phyloP scores from a whole-genome alignment of 2,329 filamentous ascomycete genomes.

The Xylariaceae sp. region DNA sequence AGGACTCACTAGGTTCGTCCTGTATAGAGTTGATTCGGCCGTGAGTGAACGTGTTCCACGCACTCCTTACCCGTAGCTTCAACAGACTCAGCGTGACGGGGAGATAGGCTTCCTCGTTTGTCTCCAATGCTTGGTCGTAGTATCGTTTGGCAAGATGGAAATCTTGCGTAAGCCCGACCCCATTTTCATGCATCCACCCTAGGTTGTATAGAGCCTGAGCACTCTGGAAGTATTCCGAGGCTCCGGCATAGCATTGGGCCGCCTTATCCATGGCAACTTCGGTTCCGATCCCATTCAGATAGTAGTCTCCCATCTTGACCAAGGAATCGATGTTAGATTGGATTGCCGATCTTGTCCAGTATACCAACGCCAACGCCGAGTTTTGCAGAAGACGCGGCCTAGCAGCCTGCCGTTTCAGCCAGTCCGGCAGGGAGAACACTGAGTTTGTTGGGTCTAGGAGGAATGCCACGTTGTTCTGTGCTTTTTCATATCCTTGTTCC shows the following conservation, averaged over 20 bases:
- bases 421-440: slow-evolving; percentile 49
- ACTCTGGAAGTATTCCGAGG: slow-evolving; percentile 84
- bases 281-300: slow-evolving; percentile 75
- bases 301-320: slow-evolving; percentile 98
- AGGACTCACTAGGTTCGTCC: slow-evolving; percentile 70
- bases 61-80: slow-evolving; percentile 77
- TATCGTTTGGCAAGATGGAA: slow-evolving; percentile 96
- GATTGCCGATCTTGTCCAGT: slow-evolving; percentile 91
- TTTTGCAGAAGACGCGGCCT: slow-evolving; percentile 43
- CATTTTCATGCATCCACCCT: slow-evolving; percentile 99
- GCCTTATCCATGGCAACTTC: slow-evolving; percentile 73
- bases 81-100: slow-evolving; percentile 84
- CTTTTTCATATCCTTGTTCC: slow-evolving; percentile 85
- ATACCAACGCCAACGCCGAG: slow-evolving; percentile 67
- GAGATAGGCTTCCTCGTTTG: slow-evolving; percentile 88
- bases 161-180: slow-evolving; percentile 85
- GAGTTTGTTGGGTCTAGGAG: slow-evolving; percentile 71
- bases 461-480: slow-evolving; percentile 85
- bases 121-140: slow-evolving; percentile 87
- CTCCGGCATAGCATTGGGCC: slow-evolving; percentile 84
- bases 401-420: slow-evolving; percentile 41
- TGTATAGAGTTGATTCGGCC: slow-evolving; percentile 90
- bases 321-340: slow-evolving; percentile 90
- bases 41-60: slow-evolving; percentile 89
- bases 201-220: slow-evolving; percentile 96